A percentile compares a stretch with the other conserved stretches of the same genome.
Conservation (phyloP, 73 alveolate species). For the Tetrahymena thermophila region DNA sequence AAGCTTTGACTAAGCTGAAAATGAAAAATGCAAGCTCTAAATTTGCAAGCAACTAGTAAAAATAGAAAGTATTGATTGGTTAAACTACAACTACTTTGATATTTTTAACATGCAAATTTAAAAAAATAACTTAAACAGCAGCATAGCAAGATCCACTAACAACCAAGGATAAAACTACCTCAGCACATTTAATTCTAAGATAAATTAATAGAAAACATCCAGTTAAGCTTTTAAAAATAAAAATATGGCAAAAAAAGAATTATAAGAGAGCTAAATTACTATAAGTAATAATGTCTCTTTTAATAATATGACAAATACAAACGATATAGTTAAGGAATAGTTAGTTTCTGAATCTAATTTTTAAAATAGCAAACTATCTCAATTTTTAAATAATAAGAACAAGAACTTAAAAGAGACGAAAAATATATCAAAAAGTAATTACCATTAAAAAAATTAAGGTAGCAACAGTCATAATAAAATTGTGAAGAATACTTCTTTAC, state of each 20-base stretch:
- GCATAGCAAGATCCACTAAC: neutral
- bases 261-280: too few species aligned
- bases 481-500: neutral
- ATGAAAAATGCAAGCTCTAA: neutral
- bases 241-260: too few species aligned
- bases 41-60: neutral
- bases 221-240: too few species aligned
- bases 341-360: too few species aligned
- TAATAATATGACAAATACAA: too few species aligned
- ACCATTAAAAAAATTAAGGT: neutral
- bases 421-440: neutral
- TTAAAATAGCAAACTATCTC: too few species aligned
- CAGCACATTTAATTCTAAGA: neutral
- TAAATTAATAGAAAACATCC: too few species aligned
- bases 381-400: too few species aligned
- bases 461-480: neutral
- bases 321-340: too few species aligned
- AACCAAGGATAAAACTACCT: neutral
- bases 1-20: neutral
- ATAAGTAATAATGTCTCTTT: too few species aligned
- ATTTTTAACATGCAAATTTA: neutral
- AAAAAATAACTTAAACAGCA: neutral
- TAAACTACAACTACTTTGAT: neutral
- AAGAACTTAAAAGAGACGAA: too few species aligned
- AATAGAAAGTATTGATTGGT: neutral